A percentile compares a stretch with the other conserved stretches of the same genome.
Conservation (phyloP, 1,284 basidiomycete species). For the Pholiota adiposa region DNA sequence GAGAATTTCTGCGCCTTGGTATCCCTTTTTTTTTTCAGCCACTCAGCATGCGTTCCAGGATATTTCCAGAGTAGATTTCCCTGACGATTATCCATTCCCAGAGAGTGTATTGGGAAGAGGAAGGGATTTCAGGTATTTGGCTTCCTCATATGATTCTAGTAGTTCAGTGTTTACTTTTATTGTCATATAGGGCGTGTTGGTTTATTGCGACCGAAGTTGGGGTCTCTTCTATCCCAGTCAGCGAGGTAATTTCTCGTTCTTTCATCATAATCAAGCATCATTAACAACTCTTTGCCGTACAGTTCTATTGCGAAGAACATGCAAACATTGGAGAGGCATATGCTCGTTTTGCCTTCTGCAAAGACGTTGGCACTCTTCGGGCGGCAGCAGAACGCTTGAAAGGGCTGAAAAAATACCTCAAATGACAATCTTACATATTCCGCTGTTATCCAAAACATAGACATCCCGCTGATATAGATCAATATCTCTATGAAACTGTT, state of each 20-base stretch:
- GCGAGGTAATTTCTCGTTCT: constrained; percentile 63
- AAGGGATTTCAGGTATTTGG: constrained; percentile 80
- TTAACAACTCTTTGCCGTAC: not conserved
- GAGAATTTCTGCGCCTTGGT: constrained; percentile 9
- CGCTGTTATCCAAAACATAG: not conserved
- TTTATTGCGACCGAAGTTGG: constrained; percentile 88
- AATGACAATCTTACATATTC: constrained; percentile 5
- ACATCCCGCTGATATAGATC: not conserved
- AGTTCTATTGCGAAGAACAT: constrained; percentile 93
- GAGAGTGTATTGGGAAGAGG: constrained; percentile 78
- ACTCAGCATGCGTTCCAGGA: constrained; percentile 55
- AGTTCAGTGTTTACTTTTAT: not conserved
- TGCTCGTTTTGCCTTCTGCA: constrained; percentile 92
- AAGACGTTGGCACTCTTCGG: constrained; percentile 83
- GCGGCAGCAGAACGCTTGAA: constrained; percentile 80
- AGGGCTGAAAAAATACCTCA: constrained; percentile 66
- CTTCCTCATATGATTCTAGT: not conserved
- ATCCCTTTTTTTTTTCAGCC: not conserved
- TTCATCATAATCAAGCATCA: not conserved
- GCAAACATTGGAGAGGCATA: constrained; percentile 84
- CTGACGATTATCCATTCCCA: constrained; percentile 86
- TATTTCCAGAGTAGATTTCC: constrained; percentile 80
- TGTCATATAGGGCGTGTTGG: constrained; percentile 74
- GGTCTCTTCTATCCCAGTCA: constrained; percentile 92
- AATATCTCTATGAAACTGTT: not conserved